phyloP scores from a whole-genome alignment of 345 rosid species.

The Brassica incana region DNA sequence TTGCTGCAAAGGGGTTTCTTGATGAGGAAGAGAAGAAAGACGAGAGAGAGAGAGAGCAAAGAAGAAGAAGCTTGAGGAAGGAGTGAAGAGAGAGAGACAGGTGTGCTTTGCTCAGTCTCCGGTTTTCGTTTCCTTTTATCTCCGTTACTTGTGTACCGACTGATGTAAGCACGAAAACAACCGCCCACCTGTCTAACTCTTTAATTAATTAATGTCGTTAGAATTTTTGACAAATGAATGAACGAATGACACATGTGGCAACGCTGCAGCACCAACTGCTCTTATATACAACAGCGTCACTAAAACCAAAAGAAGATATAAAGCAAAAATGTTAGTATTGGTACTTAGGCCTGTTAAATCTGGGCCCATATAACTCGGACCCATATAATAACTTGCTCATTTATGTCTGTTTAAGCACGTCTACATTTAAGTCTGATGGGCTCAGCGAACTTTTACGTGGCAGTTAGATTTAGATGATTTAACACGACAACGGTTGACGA shows the following conservation, averaged over 20 bases:
- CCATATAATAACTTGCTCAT: background rate
- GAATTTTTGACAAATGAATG: background rate
- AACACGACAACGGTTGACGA: background rate
- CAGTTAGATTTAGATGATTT: background rate
- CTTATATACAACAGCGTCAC: background rate
- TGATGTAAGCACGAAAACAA: constrained; percentile 36
- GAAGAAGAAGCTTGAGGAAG: constrained; percentile 5
- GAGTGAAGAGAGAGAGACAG: constrained; percentile 22
- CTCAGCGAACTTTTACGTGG: background rate
- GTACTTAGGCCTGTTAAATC: background rate
- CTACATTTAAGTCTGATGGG: background rate
- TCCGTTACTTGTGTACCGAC: constrained; percentile 35
- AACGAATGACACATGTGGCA: background rate
- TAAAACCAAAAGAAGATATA: background rate
- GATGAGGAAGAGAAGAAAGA: background rate
- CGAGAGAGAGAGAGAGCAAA: background rate
- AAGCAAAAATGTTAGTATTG: background rate
- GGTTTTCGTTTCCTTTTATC: constrained; percentile 5
- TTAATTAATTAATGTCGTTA: constrained; percentile 6
- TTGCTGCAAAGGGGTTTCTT: background rate
- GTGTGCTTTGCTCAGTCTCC: constrained; percentile 7
- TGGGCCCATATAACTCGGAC: background rate
- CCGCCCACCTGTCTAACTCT: constrained; percentile 24
- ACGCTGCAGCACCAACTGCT: background rate
- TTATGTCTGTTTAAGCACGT: background rate